Evolutionary conservation across 2,329 filamentous ascomycete genomes (phyloP).

Genomic region (Chrysosporium keratinophilum): DNA sequence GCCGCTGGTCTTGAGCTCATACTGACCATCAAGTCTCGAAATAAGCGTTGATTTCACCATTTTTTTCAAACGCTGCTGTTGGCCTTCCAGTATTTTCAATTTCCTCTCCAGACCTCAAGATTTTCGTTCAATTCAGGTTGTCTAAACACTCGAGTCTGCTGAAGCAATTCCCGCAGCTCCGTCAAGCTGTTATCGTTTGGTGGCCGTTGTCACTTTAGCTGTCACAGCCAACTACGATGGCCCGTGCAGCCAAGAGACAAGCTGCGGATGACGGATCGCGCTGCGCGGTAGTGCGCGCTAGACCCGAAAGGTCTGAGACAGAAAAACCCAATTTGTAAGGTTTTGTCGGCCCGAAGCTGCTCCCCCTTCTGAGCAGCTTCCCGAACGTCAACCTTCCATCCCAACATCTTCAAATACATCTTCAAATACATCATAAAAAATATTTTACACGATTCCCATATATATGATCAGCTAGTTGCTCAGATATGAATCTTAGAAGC

Average conservation of each 20-base stretch:
- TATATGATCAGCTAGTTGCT: too few species aligned
- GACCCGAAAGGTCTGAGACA: too few species aligned
- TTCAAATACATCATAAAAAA: too few species aligned
- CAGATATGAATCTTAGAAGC: too few species aligned
- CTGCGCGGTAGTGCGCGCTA: too few species aligned
- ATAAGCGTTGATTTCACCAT: conserved; percentile 95
- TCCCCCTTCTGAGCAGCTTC: too few species aligned
- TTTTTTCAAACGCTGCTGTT: conserved; percentile 13
- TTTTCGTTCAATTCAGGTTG: not conserved
- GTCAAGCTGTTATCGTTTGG: not conserved
- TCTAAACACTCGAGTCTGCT: not conserved
- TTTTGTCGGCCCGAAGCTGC: too few species aligned
- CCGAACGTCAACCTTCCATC: too few species aligned
- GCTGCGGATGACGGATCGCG: conserved; percentile 14
- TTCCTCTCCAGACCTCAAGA: not conserved
- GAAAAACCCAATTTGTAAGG: too few species aligned
- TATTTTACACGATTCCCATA: too few species aligned
- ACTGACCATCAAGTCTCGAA: conserved; percentile 74
- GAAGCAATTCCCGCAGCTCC: not conserved
- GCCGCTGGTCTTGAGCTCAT: conserved; percentile 14
- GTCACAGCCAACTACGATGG: conserved; percentile 23
- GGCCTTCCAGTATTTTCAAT: not conserved
- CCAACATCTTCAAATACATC: too few species aligned
- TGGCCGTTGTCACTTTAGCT: conserved; percentile 8
- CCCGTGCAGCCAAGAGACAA: conserved; percentile 17